Base-by-base conservation (phyloP, 169 alveolate genomes). In the Babesia ovis region DNA sequence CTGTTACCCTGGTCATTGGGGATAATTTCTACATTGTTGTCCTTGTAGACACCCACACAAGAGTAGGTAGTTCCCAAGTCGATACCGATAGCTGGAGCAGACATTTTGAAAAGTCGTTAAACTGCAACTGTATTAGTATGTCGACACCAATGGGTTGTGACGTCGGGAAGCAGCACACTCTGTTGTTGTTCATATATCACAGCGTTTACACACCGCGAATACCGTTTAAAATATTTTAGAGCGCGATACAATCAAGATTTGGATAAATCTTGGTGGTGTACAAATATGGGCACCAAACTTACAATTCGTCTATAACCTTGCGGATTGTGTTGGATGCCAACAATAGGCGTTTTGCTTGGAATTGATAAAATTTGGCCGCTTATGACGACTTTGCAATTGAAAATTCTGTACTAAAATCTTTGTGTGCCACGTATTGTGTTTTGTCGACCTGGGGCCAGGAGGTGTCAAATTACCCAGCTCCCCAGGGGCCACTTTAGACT, bases 1-100 rank as follows among this genome's bases (percentile, higher is more conserved):
- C 99, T 90, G 91, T 97, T 97, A 41, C 99, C 99, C 86, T 96
- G 97, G 69, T 96, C 99, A 80, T 97, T 97, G 22, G 99, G 98
- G 68, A 97, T 95, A 71, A 98, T 97, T 77, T 97, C 98, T 53
- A 95, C 98, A 82, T 93, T 93, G 68, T 95, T 97, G 90, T 96
- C 95, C 83, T 94, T 92, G 92, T 94, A 95, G 55, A 95, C 97
- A 43, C 98, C 99, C 14, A 96, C 98, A 77, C 99, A 96, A 34
- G 98, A 94, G 91, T 95, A 95, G n/a, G 99, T 96, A 23, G 98
- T 95, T 43, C 98, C 98, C 35, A 95, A 84, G 89, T 95, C 98
- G 64, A 95, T 96, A 61, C 99, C 98, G 54, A 95, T 94, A 22
- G 94, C 95, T 22, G 92, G 93, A 32, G 84, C 41, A 39, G 74